phyloP scores from a whole-genome alignment of 2,329 filamentous ascomycete species.

The Trichophyton mentagrophytes region DNA sequence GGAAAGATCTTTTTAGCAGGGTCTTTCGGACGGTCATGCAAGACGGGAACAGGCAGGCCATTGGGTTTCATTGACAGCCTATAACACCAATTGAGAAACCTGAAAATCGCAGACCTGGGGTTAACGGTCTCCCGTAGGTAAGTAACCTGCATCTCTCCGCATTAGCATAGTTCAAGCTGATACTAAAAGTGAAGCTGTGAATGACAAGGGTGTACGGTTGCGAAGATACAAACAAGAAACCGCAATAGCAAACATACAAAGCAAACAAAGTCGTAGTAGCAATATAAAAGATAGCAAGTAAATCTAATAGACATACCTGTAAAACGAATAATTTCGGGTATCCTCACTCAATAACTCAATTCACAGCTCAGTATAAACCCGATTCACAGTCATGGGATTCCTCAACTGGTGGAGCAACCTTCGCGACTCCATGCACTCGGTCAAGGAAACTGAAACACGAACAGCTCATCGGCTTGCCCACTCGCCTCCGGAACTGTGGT shows the following conservation, averaged over 20 bases:
- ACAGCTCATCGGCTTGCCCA: constrained; percentile 5
- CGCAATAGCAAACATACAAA: neutral
- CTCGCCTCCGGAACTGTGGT: constrained; percentile 13
- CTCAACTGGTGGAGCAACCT: constrained; percentile 9
- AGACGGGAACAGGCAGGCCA: neutral
- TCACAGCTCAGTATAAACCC: neutral
- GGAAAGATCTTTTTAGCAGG: too few species aligned
- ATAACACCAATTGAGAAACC: neutral
- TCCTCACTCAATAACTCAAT: neutral
- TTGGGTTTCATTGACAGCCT: neutral
- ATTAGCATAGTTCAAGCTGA: neutral
- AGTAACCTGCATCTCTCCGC: neutral
- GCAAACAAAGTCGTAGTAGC: neutral
- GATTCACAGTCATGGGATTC: neutral
- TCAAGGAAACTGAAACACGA: constrained; percentile 5
- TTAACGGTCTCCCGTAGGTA: neutral
- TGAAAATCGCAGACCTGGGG: neutral
- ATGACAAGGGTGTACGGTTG: neutral
- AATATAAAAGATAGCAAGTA: neutral
- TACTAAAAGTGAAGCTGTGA: neutral
- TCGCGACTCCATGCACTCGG: constrained; percentile 8
- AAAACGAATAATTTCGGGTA: neutral
- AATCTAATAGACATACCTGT: neutral
- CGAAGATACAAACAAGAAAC: neutral
- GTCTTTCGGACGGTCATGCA: neutral